These are phyloP conservation scores for Stephanodiscus triporus DNA, from an alignment of 108 stramenopile genomes.

Conservation along the genomic window DNA sequence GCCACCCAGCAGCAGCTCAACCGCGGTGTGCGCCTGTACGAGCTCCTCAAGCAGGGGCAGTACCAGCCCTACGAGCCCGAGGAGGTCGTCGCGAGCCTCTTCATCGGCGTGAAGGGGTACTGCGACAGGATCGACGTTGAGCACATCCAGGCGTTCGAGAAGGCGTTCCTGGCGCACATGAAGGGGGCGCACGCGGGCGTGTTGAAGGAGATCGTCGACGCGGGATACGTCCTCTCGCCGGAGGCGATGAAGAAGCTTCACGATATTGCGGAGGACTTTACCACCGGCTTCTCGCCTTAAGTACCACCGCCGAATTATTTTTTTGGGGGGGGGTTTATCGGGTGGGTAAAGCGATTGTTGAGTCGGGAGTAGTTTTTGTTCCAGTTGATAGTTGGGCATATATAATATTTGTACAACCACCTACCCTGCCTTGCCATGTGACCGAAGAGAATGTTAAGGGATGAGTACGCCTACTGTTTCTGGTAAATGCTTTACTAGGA, in stretches of 20 bases:
- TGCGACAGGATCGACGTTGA: constrained; percentile 98
- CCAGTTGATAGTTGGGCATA: neutral
- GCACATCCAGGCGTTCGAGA: constrained; percentile 95
- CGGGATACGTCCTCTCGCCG: constrained; percentile 85
- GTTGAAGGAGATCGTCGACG: constrained; percentile 87
- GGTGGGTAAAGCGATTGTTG: neutral
- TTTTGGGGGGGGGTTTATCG: neutral
- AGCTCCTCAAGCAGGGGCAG: constrained; percentile 99
- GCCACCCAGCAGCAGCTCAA: constrained; percentile 99
- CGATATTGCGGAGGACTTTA: constrained; percentile 97
- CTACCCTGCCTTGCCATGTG: constrained; percentile 3
- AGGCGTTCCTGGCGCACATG: constrained; percentile 94
- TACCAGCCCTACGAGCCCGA: constrained; percentile 98
- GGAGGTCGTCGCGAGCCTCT: constrained; percentile 97
- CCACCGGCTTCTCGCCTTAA: constrained; percentile 83
- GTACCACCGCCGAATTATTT: constrained; percentile 1
- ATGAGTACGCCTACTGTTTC: constrained; percentile 8
- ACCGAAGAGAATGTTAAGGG: neutral
- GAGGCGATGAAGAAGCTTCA: constrained; percentile 84
- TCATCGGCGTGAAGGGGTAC: constrained; percentile 99
- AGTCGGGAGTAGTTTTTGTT: constrained; percentile 3
- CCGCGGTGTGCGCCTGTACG: constrained; percentile 99
- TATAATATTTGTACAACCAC: neutral
- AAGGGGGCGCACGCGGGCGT: constrained; percentile 90
- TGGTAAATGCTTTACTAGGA: constrained; percentile 23